phyloP scores from a whole-genome alignment of 139 green algal genomes.

The Marvania coccoides region DNA sequence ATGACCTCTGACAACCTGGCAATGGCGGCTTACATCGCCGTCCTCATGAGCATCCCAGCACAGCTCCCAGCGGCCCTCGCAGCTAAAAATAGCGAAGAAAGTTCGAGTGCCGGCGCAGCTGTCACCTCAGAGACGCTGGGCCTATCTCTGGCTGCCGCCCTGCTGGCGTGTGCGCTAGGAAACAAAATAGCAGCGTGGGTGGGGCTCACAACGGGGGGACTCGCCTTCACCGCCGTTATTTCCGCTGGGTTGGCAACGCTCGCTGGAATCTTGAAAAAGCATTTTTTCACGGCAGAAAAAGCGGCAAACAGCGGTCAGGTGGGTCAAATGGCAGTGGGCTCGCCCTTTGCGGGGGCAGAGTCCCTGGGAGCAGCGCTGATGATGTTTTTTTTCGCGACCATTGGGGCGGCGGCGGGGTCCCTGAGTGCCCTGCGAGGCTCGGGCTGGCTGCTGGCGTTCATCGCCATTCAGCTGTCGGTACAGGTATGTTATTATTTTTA shows the following conservation, averaged over 20 bases:
- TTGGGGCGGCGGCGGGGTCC: conserved; percentile 54
- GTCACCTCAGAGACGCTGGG: conserved; percentile 23
- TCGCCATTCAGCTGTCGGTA: conserved; percentile 34
- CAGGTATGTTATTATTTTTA: too few relatives aligned
- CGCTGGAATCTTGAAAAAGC: not conserved
- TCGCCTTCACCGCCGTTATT: conserved; percentile 29
- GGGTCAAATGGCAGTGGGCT: not conserved
- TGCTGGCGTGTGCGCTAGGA: conserved; percentile 12
- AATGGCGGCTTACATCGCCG: conserved; percentile 59
- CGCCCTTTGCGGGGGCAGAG: conserved; percentile 31
- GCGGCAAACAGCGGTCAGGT: not conserved
- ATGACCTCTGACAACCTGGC: conserved; percentile 72
- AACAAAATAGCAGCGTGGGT: conserved; percentile 4
- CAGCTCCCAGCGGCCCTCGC: not conserved
- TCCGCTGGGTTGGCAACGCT: conserved; percentile 12
- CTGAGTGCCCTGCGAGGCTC: conserved; percentile 27
- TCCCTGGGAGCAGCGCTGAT: conserved; percentile 50
- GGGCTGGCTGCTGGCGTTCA: conserved; percentile 36
- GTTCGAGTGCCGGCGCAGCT: not conserved
- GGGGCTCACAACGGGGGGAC: not conserved
- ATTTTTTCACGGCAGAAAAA: not conserved
- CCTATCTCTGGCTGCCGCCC: conserved; percentile 26
- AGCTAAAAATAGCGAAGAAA: not conserved
- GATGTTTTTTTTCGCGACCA: conserved; percentile 73
- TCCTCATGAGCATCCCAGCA: conserved; percentile 40